These are phyloP conservation scores for Oemleria cerasiformis DNA, from an alignment of 306 rosid species.

Conservation along the genomic window DNA sequence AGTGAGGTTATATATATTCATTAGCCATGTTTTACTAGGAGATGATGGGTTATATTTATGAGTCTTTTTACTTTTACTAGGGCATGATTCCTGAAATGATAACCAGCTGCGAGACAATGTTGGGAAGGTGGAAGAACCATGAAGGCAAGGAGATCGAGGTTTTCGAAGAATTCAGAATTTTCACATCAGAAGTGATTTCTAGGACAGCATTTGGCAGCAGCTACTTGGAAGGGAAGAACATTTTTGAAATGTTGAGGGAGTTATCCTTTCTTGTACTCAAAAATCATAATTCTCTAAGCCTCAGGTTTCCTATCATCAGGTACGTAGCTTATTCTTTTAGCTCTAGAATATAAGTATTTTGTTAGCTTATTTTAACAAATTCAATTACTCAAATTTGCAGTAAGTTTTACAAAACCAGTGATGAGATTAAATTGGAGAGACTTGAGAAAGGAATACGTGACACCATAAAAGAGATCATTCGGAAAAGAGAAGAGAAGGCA, in stretches of 20 bases:
- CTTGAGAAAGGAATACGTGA: conserved; percentile 15
- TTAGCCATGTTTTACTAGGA: too few species aligned
- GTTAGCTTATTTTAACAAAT: too few species aligned
- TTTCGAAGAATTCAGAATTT: conserved; percentile 22
- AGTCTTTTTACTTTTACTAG: background rate
- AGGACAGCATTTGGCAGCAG: conserved; percentile 27
- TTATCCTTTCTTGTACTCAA: conserved; percentile 5
- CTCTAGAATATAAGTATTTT: background rate
- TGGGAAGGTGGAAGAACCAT: background rate
- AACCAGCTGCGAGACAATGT: background rate
- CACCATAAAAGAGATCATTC: conserved; percentile 6
- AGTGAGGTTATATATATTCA: background rate
- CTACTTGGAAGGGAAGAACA: conserved; percentile 20
- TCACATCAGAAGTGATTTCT: conserved; percentile 37
- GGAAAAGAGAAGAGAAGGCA: conserved; percentile 25
- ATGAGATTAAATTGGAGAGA: conserved; percentile 24
- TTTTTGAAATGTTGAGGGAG: conserved; percentile 26
- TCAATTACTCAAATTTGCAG: conserved; percentile 14
- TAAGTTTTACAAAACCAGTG: conserved; percentile 8
- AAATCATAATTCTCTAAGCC: background rate
- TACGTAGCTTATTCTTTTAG: background rate
- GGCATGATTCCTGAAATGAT: background rate
- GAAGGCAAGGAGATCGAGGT: conserved; percentile 30
- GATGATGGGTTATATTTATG: too few species aligned
- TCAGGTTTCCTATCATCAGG: conserved; percentile 20